Base-by-base conservation (phyloP, 2,329 filamentous ascomycete genomes). In the Monosporascus sp. region DNA sequence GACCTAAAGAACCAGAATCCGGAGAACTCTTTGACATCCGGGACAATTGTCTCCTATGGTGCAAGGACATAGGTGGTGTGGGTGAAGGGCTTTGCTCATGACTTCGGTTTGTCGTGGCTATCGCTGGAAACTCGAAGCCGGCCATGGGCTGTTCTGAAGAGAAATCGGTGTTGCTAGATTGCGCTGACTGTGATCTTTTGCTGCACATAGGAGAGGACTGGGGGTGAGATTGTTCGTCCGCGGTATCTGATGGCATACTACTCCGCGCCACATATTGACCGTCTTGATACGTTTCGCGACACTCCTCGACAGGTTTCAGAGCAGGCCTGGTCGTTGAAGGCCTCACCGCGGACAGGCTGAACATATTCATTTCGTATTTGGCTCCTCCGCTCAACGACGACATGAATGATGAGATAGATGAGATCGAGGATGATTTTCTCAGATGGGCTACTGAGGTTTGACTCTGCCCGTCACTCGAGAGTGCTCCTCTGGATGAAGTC, bases 401-500 rank as follows among this genome's bases (percentile, higher is more conserved):
- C 22, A 46, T 28, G 14, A 28, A 28, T 24, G 22, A 46, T 17
- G 43, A 22, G 11, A 46, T 28, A 5, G 43, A 26, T 7, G 43
- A 28, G 24, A 46, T 22, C 20, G 43, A 26, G 15, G 43, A 17
- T 7, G 11, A 22, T 46, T 24, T 46, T 46, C 43, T 46, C 11
- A 22, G 43, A 46, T 14, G 26, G 40, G 28, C 41, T 22, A 43
- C 37, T 8, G 49, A 50, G 37, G 8, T 22, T 31, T 35, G 17
- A 41, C 18, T 41, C 17, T 20, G 38, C 38, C 17, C 38, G 17
- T 20, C 17, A 41, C 17, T 41, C 9, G 38, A n/a, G 38, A 51
- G 22, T 11, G 55, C 50, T 3, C 37, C 51, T 52, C 55, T 60
- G 20, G 57, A 64, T 22, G 60, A 61, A 22, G 24, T 59, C 35